A percentile compares a stretch with the other conserved stretches of the same genome.
phyloP scores from a whole-genome alignment of 805 yeast species.

The Saturnispora bothae region DNA sequence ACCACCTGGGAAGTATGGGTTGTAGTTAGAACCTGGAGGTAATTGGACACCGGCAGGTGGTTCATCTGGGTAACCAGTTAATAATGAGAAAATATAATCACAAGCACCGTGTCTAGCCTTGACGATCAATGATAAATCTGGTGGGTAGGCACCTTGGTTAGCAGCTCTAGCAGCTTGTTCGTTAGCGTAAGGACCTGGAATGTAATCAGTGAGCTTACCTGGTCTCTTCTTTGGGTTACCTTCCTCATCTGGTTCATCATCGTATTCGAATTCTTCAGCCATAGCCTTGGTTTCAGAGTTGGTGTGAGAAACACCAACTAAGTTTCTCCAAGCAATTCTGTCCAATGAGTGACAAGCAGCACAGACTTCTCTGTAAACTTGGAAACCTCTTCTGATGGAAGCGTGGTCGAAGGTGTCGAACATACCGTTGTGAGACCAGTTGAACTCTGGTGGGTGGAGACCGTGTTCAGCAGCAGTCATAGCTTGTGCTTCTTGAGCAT shows the following conservation, averaged over 20 bases:
- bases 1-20: conserved; percentile 99
- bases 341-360: conserved; percentile 97
- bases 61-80: conserved; percentile 98
- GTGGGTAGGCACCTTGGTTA: conserved; percentile 98
- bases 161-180: conserved; percentile 99
- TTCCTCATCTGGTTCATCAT: conserved; percentile 91
- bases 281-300: conserved; percentile 81
- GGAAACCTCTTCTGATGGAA: conserved; percentile 97
- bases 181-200: conserved; percentile 93
- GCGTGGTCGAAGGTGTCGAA: conserved; percentile 87
- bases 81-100: conserved; percentile 87
- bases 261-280: conserved; percentile 96
- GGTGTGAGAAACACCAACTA: conserved; percentile 94
- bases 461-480: conserved; percentile 99
- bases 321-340: conserved; percentile 96
- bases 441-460: conserved; percentile 85
- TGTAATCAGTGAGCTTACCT: conserved; percentile 92
- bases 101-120: conserved; percentile 98
- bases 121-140: conserved; percentile 92
- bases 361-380: conserved; percentile 97
- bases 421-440: conserved; percentile 93
- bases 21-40: conserved; percentile 93
- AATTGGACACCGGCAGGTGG: conserved; percentile 94
- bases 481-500: conserved; percentile 80
- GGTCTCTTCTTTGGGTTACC: conserved; percentile 97